A percentile compares a stretch with the other conserved stretches of the same genome.
Conservation (phyloP, 2,329 filamentous ascomycete genomes). For the Talaromyces sp. region DNA sequence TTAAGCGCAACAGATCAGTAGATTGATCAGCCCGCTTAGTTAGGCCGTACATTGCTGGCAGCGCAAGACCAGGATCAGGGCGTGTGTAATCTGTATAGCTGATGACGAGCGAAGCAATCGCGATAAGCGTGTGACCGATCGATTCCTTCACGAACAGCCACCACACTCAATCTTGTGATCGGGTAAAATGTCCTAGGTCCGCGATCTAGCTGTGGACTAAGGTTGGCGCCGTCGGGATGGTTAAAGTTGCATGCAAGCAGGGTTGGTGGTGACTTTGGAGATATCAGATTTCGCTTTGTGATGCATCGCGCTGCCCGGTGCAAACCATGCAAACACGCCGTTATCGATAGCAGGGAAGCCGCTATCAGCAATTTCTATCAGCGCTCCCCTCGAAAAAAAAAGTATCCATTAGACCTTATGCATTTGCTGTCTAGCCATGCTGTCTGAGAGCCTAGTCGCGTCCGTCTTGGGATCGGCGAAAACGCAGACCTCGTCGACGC, state of each 20-base stretch:
- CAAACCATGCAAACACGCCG: slow-evolving; percentile 32
- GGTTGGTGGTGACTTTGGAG: not conserved
- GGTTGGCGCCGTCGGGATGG: slow-evolving; percentile 2
- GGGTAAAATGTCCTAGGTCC: slow-evolving; percentile 9
- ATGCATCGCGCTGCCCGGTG: not conserved
- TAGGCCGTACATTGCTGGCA: not conserved
- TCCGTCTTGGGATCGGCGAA: slow-evolving; percentile 39
- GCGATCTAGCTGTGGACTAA: not conserved
- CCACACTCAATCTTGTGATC: not conserved
- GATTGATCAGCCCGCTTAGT: not conserved
- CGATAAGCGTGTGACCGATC: not conserved
- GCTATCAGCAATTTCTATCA: slow-evolving; percentile 8
- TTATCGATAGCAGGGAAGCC: slow-evolving; percentile 5
- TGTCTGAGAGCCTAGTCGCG: slow-evolving; percentile 45
- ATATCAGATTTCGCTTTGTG: not conserved
- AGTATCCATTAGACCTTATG: not conserved
- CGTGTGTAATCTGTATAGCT: not conserved
- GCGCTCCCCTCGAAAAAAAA: not conserved
- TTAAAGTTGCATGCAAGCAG: not conserved
- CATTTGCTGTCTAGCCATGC: slow-evolving; percentile 30
- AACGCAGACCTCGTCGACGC: slow-evolving; percentile 42
- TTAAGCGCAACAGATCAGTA: not conserved
- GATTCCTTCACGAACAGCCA: not conserved
- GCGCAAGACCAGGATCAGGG: not conserved
- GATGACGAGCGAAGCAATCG: not conserved